phyloP scores from a whole-genome alignment of 225 moss, liverwort and hornwort genomes.

The Marchantia polymorpha region DNA sequence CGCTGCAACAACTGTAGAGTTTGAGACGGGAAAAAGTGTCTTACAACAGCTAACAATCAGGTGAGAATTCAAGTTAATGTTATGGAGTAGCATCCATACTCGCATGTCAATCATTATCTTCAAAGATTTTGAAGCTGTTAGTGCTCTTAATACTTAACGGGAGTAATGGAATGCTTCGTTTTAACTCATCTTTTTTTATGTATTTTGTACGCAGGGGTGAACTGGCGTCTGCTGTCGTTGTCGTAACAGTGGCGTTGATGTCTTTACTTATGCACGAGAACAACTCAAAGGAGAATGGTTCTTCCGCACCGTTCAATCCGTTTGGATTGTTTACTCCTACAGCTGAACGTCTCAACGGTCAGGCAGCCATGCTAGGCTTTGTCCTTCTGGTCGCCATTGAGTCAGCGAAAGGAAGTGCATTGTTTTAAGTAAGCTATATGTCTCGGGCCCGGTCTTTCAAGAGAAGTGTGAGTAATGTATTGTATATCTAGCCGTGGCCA shows the following conservation, averaged over 20 bases:
- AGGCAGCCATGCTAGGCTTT: constrained; percentile 37
- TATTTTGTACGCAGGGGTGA: constrained; percentile 22
- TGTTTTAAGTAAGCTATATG: constrained; percentile 15
- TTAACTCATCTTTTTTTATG: background rate
- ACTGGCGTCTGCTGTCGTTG: constrained; percentile 19
- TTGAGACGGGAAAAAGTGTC: constrained; percentile 38
- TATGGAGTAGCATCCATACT: background rate
- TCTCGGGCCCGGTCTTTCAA: background rate
- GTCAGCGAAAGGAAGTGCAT: constrained; percentile 32
- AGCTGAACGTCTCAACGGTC: constrained; percentile 37
- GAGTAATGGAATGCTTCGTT: too few relatives aligned
- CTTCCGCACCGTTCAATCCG: constrained; percentile 19
- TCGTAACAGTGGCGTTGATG: constrained; percentile 16
- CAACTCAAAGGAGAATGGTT: constrained; percentile 19
- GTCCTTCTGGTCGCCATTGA: constrained; percentile 28
- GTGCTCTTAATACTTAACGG: too few relatives aligned
- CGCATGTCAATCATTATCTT: too few relatives aligned
- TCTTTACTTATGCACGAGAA: constrained; percentile 24
- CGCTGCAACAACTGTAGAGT: constrained; percentile 32
- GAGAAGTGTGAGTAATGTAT: background rate
- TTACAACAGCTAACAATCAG: constrained; percentile 33
- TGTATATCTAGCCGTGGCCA: background rate
- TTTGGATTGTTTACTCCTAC: constrained; percentile 27
- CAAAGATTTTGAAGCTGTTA: too few relatives aligned
- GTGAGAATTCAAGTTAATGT: constrained; percentile 7